These are phyloP conservation scores for Penicillium sp. DNA, from an alignment of 2,329 filamentous ascomycete genomes.

Conservation along the genomic window DNA sequence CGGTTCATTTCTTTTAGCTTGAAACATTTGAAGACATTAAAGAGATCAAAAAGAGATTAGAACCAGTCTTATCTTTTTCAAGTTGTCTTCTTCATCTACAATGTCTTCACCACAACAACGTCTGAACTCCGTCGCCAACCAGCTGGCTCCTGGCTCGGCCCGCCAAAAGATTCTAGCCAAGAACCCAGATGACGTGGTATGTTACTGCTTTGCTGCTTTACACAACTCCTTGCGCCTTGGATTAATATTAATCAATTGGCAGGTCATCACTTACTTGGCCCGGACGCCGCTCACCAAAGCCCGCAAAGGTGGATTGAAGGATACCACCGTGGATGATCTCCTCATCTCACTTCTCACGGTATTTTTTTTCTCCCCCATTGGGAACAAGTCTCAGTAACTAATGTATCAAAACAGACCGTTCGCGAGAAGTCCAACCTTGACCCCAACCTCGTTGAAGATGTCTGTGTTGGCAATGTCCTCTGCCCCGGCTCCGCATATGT, in stretches of 20 bases:
- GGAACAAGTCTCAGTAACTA: neutral
- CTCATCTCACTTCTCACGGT: constrained; percentile 33
- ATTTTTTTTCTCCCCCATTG: constrained; percentile 1
- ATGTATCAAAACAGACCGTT: constrained; percentile 45
- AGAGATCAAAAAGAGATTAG: neutral
- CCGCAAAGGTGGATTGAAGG: constrained; percentile 35
- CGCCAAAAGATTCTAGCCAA: constrained; percentile 29
- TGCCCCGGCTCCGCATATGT: constrained; percentile 82
- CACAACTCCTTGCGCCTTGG: no score
- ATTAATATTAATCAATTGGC: neutral
- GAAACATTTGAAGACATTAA: neutral
- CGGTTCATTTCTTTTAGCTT: constrained; percentile 19
- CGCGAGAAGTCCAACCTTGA: constrained; percentile 78
- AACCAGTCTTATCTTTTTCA: neutral
- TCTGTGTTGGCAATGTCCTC: constrained; percentile 78
- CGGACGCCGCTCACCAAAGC: constrained; percentile 36
- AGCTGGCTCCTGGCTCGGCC: constrained; percentile 28
- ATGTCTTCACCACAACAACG: constrained; percentile 37
- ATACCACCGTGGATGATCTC: constrained; percentile 31
- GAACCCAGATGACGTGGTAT: constrained; percentile 35
- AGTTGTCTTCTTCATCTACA: constrained; percentile 1
- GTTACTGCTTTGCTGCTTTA: constrained; percentile 8
- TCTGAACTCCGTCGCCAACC: constrained; percentile 35
- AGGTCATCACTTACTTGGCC: constrained; percentile 37
- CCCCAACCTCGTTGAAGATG: constrained; percentile 76